Evolutionary conservation across 1,284 basidiomycete genomes (phyloP), one percentile per base, ranked within the genome.

Genomic region (Puccinia hordei): DNA sequence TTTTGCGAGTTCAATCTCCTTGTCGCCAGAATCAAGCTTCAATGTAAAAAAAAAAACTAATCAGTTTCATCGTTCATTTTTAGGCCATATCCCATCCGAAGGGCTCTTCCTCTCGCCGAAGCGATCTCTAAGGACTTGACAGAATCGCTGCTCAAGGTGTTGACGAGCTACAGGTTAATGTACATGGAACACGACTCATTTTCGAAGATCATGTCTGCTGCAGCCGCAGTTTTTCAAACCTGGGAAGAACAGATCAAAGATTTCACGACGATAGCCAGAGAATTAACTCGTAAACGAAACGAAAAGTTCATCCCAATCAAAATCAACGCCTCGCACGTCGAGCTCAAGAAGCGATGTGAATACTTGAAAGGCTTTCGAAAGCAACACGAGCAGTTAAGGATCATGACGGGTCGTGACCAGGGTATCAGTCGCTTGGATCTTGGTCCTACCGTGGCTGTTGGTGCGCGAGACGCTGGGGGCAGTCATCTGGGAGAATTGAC

Each of bases 211-310:
- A 90, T 98, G 80, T 87, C 88, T 0, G 90, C 92, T 81, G 91
- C 92, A 0, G 90, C 90, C 82, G 89, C 89, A 53, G 95, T 98
- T 77, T 98, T 98, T 88, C 89, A 90, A 10, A 92, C 92, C 0
- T 99, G 96, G 96, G 96, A 98, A 86, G 96, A 98, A 84, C 89
- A 92, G 76, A 93, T 98, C 87, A 98, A 98, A 87, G 96, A 98
- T 85, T 99, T 99, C 85, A 98, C 95, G 27, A 96, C 95, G 84
- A 93, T 98, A 66, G 96, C 96, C 2, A 90, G 97, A 82, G 97
- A 99, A 85, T 92, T 98, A 46, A 95, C 93, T 57, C 89, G 95
- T 81, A 95, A 95, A 87, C 90, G 96, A 12, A 89, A 89, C 61
- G 97, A 99, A 85, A 92, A 92, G 86, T 98, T 99, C 86, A 94